Conservation (phyloP, 805 yeast genomes). For the Wickerhamiella azyma region DNA sequence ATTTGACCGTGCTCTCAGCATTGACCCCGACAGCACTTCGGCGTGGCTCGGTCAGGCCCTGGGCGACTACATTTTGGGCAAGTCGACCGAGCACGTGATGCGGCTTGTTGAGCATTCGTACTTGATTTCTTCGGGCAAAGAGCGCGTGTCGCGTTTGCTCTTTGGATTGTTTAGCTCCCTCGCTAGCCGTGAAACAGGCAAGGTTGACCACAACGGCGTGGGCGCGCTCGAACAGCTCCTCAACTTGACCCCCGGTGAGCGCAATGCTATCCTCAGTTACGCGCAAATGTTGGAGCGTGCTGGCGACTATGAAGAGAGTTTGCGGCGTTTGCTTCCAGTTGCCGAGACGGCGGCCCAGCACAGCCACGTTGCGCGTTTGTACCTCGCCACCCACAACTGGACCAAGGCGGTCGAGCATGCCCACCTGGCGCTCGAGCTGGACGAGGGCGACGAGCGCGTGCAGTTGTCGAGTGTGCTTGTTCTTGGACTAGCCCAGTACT, state of each 20-base stretch:
- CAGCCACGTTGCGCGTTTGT: slow-evolving; percentile 52
- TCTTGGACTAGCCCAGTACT: slow-evolving; percentile 60
- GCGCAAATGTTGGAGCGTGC: slow-evolving; percentile 46
- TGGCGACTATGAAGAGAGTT: slow-evolving; percentile 44
- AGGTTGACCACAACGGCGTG: slow-evolving; percentile 19
- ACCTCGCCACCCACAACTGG: slow-evolving; percentile 46
- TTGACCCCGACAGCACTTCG: slow-evolving; percentile 59
- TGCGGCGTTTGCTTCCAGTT: background rate
- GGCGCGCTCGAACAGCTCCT: slow-evolving; percentile 39
- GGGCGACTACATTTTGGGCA: slow-evolving; percentile 24
- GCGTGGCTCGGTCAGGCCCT: slow-evolving; percentile 87
- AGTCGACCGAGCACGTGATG: slow-evolving; percentile 34
- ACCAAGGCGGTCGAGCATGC: slow-evolving; percentile 49
- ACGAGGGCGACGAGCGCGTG: slow-evolving; percentile 22
- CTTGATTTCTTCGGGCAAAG: slow-evolving; percentile 58
- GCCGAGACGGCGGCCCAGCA: slow-evolving; percentile 2
- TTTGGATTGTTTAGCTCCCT: slow-evolving; percentile 48
- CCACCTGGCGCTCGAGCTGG: slow-evolving; percentile 39
- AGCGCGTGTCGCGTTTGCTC: slow-evolving; percentile 54
- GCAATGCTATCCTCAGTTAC: slow-evolving; percentile 19
- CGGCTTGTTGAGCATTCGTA: slow-evolving; percentile 64
- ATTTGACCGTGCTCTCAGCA: slow-evolving; percentile 57
- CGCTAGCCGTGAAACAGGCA: background rate
- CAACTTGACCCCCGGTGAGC: slow-evolving; percentile 29
- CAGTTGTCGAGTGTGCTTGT: slow-evolving; percentile 46